phyloP scores from a whole-genome alignment of 2,329 filamentous ascomycete species.

The Ophiostoma sp. region DNA sequence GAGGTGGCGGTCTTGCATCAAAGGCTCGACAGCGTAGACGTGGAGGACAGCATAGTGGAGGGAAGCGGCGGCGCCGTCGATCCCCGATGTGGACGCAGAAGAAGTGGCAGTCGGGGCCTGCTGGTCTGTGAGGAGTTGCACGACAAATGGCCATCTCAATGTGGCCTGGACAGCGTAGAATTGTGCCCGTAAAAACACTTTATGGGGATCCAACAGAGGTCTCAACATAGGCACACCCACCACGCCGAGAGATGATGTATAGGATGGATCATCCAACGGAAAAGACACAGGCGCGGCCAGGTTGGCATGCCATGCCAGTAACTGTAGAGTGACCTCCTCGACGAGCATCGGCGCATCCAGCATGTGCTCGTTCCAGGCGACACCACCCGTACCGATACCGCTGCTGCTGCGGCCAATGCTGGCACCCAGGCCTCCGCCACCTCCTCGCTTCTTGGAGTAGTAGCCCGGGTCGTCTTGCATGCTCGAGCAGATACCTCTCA shows the following conservation, averaged over 20 bases:
- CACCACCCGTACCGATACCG: background rate
- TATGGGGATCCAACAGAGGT: constrained; percentile 27
- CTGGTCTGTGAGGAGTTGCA: constrained; percentile 25
- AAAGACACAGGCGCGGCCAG: constrained; percentile 28
- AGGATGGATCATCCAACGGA: background rate
- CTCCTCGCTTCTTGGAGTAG: background rate
- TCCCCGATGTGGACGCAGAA: background rate
- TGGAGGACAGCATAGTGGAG: constrained; percentile 26
- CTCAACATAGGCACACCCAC: background rate
- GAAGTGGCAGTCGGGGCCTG: background rate
- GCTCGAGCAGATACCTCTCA: constrained; percentile 30
- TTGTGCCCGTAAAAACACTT: constrained; percentile 30
- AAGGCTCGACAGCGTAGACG: constrained; percentile 28
- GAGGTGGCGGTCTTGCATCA: constrained; percentile 29
- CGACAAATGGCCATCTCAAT: constrained; percentile 30
- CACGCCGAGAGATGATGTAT: too few species aligned
- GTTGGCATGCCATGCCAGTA: constrained; percentile 29
- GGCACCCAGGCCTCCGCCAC: background rate
- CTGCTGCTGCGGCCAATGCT: background rate
- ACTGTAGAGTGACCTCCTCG: constrained; percentile 28
- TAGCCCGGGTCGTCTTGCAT: constrained; percentile 24
- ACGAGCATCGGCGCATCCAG: constrained; percentile 30
- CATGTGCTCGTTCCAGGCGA: constrained; percentile 28
- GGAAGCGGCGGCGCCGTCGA: background rate
- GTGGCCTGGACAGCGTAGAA: constrained; percentile 31